phyloP scores from a whole-genome alignment of 2,329 filamentous ascomycete species.

The Cercospora zeina region DNA sequence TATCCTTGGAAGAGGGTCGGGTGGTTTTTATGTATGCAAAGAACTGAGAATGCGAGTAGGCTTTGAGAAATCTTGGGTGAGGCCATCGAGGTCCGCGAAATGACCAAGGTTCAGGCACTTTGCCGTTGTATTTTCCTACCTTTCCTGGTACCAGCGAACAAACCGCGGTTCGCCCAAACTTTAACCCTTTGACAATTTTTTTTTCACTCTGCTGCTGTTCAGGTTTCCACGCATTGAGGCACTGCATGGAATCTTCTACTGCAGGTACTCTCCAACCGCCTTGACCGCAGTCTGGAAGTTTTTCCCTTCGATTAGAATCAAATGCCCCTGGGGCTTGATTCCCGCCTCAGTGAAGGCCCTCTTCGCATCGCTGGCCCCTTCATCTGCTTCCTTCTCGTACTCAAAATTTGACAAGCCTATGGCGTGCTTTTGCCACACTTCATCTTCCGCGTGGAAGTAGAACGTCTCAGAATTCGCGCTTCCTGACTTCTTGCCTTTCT shows the following conservation, averaged over 20 bases:
- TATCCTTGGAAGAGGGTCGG: not conserved
- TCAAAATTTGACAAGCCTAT: slow-evolving; percentile 68
- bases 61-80: not conserved
- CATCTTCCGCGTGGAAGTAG: slow-evolving; percentile 96
- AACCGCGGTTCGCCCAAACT: not conserved
- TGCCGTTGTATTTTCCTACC: not conserved
- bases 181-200: not conserved
- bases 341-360: slow-evolving; percentile 92
- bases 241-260: slow-evolving; percentile 5
- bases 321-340: slow-evolving; percentile 76
- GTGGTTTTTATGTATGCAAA: not conserved
- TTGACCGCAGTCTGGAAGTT: slow-evolving; percentile 76
- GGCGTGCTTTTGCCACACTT: slow-evolving; percentile 77
- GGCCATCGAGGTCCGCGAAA: not conserved
- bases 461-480: slow-evolving; percentile 61
- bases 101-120: not conserved
- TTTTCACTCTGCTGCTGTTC: not conserved
- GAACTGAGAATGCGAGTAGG: not conserved
- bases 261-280: slow-evolving; percentile 71
- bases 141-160: not conserved
- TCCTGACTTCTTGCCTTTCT: slow-evolving; percentile 59
- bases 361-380: slow-evolving; percentile 84
- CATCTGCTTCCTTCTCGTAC: slow-evolving; percentile 75
- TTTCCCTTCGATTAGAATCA: slow-evolving; percentile 80
- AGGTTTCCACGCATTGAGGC: not conserved